Conservation (phyloP, 2,329 filamentous ascomycete genomes). For the Alternaria triticina region DNA sequence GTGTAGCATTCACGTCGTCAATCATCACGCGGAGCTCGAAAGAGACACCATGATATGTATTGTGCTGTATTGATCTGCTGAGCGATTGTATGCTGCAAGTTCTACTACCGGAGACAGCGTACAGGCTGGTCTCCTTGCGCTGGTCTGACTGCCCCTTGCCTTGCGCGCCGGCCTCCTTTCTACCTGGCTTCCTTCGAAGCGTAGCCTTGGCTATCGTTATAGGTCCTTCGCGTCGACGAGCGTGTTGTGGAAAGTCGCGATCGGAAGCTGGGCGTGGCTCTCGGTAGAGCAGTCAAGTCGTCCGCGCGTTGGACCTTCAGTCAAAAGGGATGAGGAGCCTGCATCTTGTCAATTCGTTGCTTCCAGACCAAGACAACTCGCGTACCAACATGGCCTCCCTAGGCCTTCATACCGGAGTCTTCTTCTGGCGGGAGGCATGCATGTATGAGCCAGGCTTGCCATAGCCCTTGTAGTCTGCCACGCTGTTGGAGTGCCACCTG, state of each 20-base stretch:
- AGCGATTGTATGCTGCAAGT: neutral
- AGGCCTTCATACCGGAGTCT: neutral
- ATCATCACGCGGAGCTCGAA: neutral
- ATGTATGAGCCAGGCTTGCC: neutral
- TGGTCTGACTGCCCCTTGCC: neutral
- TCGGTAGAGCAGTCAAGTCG: neutral
- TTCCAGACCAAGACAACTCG: neutral
- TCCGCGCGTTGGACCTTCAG: neutral
- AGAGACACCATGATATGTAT: neutral
- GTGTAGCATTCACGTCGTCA: neutral
- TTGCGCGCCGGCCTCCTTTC: neutral
- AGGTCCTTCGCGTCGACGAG: neutral
- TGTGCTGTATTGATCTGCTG: no score
- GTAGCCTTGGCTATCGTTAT: neutral
- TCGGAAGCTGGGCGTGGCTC: neutral
- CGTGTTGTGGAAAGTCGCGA: neutral
- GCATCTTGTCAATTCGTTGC: neutral
- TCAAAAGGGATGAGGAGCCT: neutral
- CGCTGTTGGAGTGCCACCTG: neutral
- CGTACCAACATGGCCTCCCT: neutral
- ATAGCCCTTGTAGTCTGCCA: neutral
- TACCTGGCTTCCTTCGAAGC: neutral
- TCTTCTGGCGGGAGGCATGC: neutral
- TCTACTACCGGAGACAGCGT: neutral
- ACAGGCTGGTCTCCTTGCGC: neutral